Evolutionary conservation across 1,284 basidiomycete genomes (phyloP).

Genomic region (Leccinum angustisporum): DNA sequence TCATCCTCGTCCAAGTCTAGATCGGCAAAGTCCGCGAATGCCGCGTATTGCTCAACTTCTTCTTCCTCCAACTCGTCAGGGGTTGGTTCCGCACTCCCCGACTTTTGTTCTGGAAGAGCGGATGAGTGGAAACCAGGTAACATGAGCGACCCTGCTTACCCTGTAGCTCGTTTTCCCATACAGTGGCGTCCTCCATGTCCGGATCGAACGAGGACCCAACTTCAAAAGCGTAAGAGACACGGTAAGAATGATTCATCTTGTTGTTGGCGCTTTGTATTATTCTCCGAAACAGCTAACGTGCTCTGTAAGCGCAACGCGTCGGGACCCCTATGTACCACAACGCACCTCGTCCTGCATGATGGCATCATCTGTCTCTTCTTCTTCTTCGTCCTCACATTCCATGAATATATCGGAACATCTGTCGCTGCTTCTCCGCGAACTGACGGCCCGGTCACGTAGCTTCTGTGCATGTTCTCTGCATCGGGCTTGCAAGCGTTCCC

Average conservation of each 20-base stretch:
- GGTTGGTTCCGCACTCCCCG: constrained; percentile 24
- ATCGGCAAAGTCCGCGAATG: constrained; percentile 54
- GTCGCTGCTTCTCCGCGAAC: constrained; percentile 45
- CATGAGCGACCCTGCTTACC: constrained; percentile 29
- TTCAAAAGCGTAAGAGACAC: constrained; percentile 61
- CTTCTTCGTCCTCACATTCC: constrained; percentile 54
- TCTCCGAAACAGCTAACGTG: constrained; percentile 57
- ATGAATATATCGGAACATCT: constrained; percentile 48
- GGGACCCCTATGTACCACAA: neutral
- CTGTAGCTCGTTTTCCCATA: constrained; percentile 57
- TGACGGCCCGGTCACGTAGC: constrained; percentile 51
- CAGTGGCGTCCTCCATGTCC: constrained; percentile 56
- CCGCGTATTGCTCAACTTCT: constrained; percentile 50
- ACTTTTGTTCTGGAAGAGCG: constrained; percentile 9
- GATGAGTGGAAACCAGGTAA: neutral
- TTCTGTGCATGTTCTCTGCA: constrained; percentile 59
- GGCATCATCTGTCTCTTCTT: constrained; percentile 44
- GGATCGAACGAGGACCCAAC: constrained; percentile 76
- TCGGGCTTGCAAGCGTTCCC: constrained; percentile 58
- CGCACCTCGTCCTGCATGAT: constrained; percentile 64
- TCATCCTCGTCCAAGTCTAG: constrained; percentile 28
- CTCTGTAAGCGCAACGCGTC: constrained; percentile 7
- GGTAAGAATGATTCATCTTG: constrained; percentile 50
- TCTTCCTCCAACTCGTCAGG: constrained; percentile 53
- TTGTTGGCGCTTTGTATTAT: constrained; percentile 54